Percentiles rank a stretch among this genome's conserved stretches.
These are phyloP conservation scores for Arctium minus DNA, from an alignment of 129 eudicot genomes.

Conservation along the genomic window DNA sequence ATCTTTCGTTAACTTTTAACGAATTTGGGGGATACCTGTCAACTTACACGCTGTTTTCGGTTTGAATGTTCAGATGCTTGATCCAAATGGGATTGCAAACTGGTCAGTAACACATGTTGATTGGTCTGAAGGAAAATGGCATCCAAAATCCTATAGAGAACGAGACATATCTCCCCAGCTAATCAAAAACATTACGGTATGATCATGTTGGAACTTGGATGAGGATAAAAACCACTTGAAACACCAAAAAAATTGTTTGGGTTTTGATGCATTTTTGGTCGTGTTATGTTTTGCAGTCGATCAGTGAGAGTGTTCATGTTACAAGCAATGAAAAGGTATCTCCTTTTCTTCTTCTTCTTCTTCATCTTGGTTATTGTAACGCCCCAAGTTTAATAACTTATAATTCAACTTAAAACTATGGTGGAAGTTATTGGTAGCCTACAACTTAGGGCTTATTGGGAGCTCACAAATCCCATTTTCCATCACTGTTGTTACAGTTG, in stretches of 20 bases:
- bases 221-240: neutral
- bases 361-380: neutral
- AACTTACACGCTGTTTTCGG: neutral
- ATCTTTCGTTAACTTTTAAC: neutral
- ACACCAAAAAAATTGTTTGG: neutral
- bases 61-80: slow-evolving; percentile 59
- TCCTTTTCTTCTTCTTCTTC: neutral
- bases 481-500: neutral
- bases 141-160: slow-evolving; percentile 72
- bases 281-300: slow-evolving; percentile 52
- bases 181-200: slow-evolving; percentile 67
- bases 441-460: neutral
- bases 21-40: neutral
- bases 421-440: too few species aligned
- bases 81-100: slow-evolving; percentile 79
- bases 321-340: slow-evolving; percentile 70
- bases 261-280: slow-evolving; percentile 6
- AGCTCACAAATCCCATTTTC: neutral
- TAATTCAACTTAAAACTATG: neutral
- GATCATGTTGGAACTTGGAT: slow-evolving; percentile 2
- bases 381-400: neutral
- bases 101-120: slow-evolving; percentile 94
- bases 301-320: slow-evolving; percentile 62
- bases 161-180: slow-evolving; percentile 60
- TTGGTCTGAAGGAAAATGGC: slow-evolving; percentile 99